phyloP scores from a whole-genome alignment of 2,329 filamentous ascomycete species.

The Fusarium praegraminearum region DNA sequence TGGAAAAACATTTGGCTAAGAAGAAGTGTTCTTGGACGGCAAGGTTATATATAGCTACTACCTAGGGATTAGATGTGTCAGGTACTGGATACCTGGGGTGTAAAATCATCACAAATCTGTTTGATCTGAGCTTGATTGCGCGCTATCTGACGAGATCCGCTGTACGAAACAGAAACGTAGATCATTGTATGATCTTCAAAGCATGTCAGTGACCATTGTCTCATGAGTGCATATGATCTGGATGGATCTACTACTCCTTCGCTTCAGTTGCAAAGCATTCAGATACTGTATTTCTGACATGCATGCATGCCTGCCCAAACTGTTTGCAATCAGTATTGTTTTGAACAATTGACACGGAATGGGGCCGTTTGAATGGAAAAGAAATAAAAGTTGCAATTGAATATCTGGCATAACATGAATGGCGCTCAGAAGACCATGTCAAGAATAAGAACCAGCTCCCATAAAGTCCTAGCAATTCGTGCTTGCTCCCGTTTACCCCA shows the following conservation, averaged over 20 bases:
- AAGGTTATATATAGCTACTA: constrained; percentile 3
- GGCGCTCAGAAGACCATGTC: neutral
- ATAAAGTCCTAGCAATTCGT: constrained; percentile 4
- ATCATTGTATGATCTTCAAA: neutral
- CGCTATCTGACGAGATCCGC: constrained; percentile 1
- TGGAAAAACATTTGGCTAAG: neutral
- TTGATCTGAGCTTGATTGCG: constrained; percentile 1
- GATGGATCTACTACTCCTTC: neutral
- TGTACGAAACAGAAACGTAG: constrained; percentile 13
- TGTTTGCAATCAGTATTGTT: neutral
- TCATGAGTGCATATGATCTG: neutral
- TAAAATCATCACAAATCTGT: constrained; percentile 18
- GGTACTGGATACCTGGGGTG: constrained; percentile 20
- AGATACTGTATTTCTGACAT: neutral
- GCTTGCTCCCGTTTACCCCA: neutral
- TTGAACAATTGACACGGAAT: neutral
- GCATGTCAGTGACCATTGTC: neutral
- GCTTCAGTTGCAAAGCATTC: neutral
- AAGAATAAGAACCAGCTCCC: neutral
- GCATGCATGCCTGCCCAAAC: neutral
- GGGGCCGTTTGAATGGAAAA: neutral
- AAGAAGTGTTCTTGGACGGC: neutral
- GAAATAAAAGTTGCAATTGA: neutral
- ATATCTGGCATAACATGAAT: constrained; percentile 4
- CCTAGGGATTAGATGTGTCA: constrained; percentile 1